A percentile compares a stretch with the other conserved stretches of the same genome.
Evolutionary conservation across 2,329 filamentous ascomycete species (phyloP).

Genomic region (Cephalotrichum gorgonifer): DNA sequence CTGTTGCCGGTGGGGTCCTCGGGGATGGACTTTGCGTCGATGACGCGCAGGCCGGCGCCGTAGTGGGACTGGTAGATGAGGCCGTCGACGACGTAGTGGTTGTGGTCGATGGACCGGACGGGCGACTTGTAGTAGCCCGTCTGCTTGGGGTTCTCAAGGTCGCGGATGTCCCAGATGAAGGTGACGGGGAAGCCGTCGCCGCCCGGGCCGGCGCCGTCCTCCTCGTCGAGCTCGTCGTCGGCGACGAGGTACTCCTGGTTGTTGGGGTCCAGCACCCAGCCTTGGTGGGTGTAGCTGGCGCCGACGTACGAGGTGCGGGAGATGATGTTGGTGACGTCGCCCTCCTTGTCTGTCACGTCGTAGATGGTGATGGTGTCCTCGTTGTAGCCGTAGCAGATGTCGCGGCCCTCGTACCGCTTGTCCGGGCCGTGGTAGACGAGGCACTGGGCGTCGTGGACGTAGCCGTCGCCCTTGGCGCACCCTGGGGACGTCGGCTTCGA

Average conservation of each 20-base stretch:
- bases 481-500: slow-evolving; percentile 40
- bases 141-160: slow-evolving; percentile 29
- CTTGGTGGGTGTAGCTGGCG: slow-evolving; percentile 49
- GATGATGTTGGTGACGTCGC: slow-evolving; percentile 29
- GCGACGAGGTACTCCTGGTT: slow-evolving; percentile 35
- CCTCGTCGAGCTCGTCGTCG: slow-evolving; percentile 44
- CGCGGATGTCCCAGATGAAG: slow-evolving; percentile 38
- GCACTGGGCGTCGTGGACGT: slow-evolving; percentile 52
- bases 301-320: slow-evolving; percentile 45
- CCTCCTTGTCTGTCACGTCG: slow-evolving; percentile 38
- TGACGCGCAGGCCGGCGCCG: slow-evolving; percentile 32
- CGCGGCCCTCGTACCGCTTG: slow-evolving; percentile 30
- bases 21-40: slow-evolving; percentile 24
- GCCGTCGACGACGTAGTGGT: slow-evolving; percentile 34
- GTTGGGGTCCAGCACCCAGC: slow-evolving; percentile 36
- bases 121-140: slow-evolving; percentile 30
- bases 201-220: slow-evolving; percentile 24
- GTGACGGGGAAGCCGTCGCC: slow-evolving; percentile 34
- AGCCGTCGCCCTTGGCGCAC: slow-evolving; percentile 43
- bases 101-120: slow-evolving; percentile 33
- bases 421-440: slow-evolving; percentile 43
- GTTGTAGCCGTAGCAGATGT: slow-evolving; percentile 49
- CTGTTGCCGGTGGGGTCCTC: slow-evolving; percentile 30
- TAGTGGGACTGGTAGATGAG: slow-evolving; percentile 40
- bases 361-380: slow-evolving; percentile 42